These are phyloP conservation scores for Ophidiomyces ophidiicola DNA, from an alignment of 2,329 filamentous ascomycete genomes.

Conservation along the genomic window DNA sequence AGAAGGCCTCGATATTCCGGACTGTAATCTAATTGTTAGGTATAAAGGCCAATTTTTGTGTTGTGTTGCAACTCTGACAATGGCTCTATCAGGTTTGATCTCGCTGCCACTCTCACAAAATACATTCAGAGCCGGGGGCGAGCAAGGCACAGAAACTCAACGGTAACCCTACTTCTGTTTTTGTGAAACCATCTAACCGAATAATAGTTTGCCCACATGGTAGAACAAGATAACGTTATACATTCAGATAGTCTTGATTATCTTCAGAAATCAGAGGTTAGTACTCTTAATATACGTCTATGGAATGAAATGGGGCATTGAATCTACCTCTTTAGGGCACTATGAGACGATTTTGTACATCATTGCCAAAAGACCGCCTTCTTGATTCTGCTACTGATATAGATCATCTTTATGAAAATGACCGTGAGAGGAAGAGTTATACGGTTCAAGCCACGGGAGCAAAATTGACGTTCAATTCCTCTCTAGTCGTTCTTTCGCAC, in stretches of 20 bases:
- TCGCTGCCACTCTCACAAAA: slow-evolving; percentile 81
- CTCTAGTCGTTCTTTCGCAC: slow-evolving; percentile 56
- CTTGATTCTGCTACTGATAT: slow-evolving; percentile 50
- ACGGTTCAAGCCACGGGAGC: slow-evolving; percentile 57
- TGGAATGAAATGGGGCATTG: background rate
- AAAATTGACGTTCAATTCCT: slow-evolving; percentile 64
- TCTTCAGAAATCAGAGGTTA: slow-evolving; percentile 35
- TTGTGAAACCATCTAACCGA: background rate
- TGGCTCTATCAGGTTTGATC: slow-evolving; percentile 54
- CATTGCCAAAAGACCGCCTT: slow-evolving; percentile 61
- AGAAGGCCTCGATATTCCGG: slow-evolving; percentile 54
- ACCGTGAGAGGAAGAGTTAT: slow-evolving; percentile 42
- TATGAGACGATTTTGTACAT: slow-evolving; percentile 64
- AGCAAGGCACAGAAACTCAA: slow-evolving; percentile 64
- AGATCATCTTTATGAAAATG: slow-evolving; percentile 44
- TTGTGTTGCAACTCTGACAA: background rate
- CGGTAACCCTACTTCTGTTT: slow-evolving; percentile 22
- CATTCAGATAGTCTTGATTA: slow-evolving; percentile 48
- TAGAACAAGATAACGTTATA: slow-evolving; percentile 59
- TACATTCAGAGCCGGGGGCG: slow-evolving; percentile 89
- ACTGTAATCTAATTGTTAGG: slow-evolving; percentile 53
- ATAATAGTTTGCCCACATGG: slow-evolving; percentile 61
- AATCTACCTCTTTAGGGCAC: slow-evolving; percentile 28
- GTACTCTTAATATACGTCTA: slow-evolving; percentile 1
- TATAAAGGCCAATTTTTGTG: slow-evolving; percentile 12